phyloP scores from a whole-genome alignment of 306 rosid genomes.

The Vigna reflexopilosa region DNA sequence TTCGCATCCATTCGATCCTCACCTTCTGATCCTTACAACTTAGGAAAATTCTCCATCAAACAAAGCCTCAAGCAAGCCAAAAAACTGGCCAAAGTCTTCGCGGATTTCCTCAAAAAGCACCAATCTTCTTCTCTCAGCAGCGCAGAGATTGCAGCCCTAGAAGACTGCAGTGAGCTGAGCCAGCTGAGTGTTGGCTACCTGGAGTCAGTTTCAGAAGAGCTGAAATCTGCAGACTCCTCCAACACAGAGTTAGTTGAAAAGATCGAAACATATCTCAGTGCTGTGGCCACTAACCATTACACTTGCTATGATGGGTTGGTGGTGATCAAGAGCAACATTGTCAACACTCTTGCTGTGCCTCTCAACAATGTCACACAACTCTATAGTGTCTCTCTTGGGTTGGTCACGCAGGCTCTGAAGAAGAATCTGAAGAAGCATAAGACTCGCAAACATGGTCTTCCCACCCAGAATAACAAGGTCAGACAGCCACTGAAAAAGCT shows the following conservation, averaged over 20 bases:
- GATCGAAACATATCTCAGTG: conserved; percentile 63
- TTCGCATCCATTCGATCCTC: conserved; percentile 60
- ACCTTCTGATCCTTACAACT: conserved; percentile 68
- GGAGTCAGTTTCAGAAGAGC: conserved; percentile 46
- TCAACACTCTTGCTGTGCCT: conserved; percentile 49
- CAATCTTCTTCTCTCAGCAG: conserved; percentile 36
- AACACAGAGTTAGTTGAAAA: conserved; percentile 51
- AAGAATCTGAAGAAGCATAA: conserved; percentile 45
- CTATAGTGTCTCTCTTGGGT: conserved; percentile 76
- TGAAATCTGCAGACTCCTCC: conserved; percentile 17
- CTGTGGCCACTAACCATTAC: conserved; percentile 79
- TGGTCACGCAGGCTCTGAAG: conserved; percentile 59
- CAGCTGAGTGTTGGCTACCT: conserved; percentile 65
- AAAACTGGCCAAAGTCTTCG: conserved; percentile 49
- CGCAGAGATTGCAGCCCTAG: conserved; percentile 54
- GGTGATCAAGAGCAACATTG: conserved; percentile 53
- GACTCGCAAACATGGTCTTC: conserved; percentile 47
- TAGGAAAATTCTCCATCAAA: conserved; percentile 71
- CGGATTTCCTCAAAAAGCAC: conserved; percentile 43
- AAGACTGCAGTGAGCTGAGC: conserved; percentile 67
- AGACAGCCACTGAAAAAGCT: conserved; percentile 64
- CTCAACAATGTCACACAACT: conserved; percentile 51
- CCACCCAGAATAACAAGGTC: conserved; percentile 33
- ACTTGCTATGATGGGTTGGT: conserved; percentile 76
- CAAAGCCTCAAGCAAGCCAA: conserved; percentile 67